phyloP scores from a whole-genome alignment of 352 stramenopile genomes.

The Phytophthora tentaculata region DNA sequence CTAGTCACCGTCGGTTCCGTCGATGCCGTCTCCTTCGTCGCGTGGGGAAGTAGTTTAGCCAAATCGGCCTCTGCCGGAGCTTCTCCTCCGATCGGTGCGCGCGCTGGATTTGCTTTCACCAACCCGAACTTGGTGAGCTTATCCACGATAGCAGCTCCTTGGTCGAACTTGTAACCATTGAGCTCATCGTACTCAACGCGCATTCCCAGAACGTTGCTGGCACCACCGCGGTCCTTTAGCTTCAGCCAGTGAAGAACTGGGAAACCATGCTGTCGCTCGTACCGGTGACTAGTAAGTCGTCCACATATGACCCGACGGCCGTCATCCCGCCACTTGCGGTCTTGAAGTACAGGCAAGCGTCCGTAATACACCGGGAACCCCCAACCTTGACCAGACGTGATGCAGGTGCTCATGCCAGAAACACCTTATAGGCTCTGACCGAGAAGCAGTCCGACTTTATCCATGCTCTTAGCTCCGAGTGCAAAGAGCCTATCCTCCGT shows the following conservation, averaged over 20 bases:
- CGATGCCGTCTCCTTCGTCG: neutral
- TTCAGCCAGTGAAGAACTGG: neutral
- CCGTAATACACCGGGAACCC: too few species aligned
- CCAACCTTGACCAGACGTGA: too few species aligned
- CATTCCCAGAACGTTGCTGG: neutral
- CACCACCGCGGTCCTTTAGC: neutral
- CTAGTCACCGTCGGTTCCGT: neutral
- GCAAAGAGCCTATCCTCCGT: neutral
- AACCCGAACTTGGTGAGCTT: neutral
- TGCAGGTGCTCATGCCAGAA: too few species aligned
- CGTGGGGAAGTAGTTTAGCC: too few species aligned
- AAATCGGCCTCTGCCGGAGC: neutral
- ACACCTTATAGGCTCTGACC: neutral
- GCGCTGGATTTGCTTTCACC: neutral
- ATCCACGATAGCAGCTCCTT: neutral
- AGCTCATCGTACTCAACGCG: neutral
- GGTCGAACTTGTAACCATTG: neutral
- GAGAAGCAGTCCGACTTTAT: neutral
- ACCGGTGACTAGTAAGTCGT: neutral
- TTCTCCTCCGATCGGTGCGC: neutral
- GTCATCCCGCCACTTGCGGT: neutral
- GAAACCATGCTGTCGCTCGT: neutral
- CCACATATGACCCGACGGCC: neutral
- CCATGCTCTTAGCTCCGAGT: neutral
- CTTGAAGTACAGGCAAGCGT: too few species aligned